Evolutionary conservation across 805 yeast species (phyloP).

Genomic region (Yamadazyma kitorensis): DNA sequence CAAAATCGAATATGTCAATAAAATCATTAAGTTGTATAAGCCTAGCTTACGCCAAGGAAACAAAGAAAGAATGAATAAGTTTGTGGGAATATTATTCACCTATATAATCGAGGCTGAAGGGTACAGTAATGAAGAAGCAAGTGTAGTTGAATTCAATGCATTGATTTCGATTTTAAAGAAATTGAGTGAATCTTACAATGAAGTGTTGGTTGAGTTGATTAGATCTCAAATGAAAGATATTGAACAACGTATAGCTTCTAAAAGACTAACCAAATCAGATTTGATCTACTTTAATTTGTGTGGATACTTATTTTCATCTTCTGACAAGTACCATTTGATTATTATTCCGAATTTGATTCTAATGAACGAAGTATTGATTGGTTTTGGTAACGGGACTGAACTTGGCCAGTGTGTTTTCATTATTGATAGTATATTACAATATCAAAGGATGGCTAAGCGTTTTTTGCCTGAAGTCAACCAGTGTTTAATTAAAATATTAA

Average conservation of each 20-base stretch:
- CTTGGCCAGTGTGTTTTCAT: slow-evolving; percentile 59
- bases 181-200: slow-evolving; percentile 64
- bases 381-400: slow-evolving; percentile 24
- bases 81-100: slow-evolving; percentile 61
- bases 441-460: slow-evolving; percentile 79
- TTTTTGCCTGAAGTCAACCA: slow-evolving; percentile 68
- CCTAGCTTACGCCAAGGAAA: slow-evolving; percentile 82
- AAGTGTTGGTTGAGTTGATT: slow-evolving; percentile 57
- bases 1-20: slow-evolving; percentile 49
- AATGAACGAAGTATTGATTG: slow-evolving; percentile 60
- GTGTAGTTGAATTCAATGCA: slow-evolving; percentile 28
- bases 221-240: slow-evolving; percentile 55
- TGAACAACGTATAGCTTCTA: slow-evolving; percentile 45
- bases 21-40: slow-evolving; percentile 59
- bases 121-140: too few species aligned
- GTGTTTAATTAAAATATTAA: slow-evolving; percentile 41
- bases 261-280: slow-evolving; percentile 37
- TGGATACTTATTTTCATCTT: slow-evolving; percentile 84
- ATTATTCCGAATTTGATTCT: slow-evolving; percentile 79
- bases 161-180: slow-evolving; percentile 47
- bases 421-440: slow-evolving; percentile 61
- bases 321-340: slow-evolving; percentile 91
- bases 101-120: slow-evolving; percentile 48
- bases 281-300: slow-evolving; percentile 65
- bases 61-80: slow-evolving; percentile 64